Evolutionary conservation across 306 rosid genomes (phyloP).

Genomic region (Dalbergia cultrata): DNA sequence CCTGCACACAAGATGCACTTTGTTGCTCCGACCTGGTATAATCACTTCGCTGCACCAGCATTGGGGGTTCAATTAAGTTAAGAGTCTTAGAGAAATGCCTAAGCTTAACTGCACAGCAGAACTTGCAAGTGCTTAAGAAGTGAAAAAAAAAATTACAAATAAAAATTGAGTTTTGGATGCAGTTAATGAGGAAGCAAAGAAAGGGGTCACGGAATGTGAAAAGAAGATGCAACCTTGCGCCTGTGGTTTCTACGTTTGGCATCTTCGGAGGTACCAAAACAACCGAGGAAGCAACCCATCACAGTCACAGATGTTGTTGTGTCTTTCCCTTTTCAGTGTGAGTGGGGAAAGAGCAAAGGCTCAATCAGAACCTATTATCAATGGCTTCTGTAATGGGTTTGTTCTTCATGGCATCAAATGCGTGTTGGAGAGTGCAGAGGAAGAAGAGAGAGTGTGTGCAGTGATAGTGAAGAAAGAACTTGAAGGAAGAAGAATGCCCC

Average conservation of each 20-base stretch:
- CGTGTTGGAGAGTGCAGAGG: not conserved
- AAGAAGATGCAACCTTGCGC: conserved; percentile 47
- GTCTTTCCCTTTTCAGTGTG: conserved; percentile 33
- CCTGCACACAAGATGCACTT: conserved; percentile 43
- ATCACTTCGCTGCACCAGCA: conserved; percentile 55
- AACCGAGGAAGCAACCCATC: conserved; percentile 86
- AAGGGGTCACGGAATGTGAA: conserved; percentile 2
- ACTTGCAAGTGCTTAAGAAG: not conserved
- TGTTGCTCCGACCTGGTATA: conserved; percentile 50
- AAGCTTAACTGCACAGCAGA: not conserved
- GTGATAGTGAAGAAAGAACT: not conserved
- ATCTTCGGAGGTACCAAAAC: conserved; percentile 74
- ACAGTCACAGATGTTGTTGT: conserved; percentile 28
- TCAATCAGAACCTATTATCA: not conserved
- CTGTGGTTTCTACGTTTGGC: conserved; percentile 52
- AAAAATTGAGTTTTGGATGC: not conserved
- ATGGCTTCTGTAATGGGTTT: not conserved
- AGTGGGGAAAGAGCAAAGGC: conserved; percentile 33
- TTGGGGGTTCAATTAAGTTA: conserved; percentile 1
- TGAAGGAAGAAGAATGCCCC: not conserved
- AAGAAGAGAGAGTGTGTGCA: not conserved
- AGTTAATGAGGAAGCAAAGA: conserved; percentile 21
- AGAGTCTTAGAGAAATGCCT: not conserved
- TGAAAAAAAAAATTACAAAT: not conserved
- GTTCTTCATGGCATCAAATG: conserved; percentile 37